Evolutionary conservation across 768 basidiomycete genomes (phyloP).

Genomic region (Mycena kentingensis): DNA sequence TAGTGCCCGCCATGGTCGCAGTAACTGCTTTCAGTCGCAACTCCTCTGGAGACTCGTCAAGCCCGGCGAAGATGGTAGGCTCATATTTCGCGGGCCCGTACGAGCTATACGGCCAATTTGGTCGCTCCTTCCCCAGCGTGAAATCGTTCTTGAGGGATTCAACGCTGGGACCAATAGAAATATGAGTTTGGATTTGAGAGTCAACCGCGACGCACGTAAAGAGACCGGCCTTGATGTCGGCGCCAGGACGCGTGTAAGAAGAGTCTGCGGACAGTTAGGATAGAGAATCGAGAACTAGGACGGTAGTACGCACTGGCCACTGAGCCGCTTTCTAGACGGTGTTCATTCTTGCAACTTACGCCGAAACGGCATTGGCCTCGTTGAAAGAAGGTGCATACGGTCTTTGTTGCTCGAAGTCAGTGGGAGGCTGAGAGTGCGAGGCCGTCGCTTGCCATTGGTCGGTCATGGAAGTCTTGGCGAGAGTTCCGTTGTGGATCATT

Average conservation of each 20-base stretch:
- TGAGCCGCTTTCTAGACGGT: conserved; percentile 1
- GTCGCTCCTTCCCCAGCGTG: conserved; percentile 60
- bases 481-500: too few relatives aligned
- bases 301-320: conserved; percentile 1
- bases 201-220: conserved; percentile 14
- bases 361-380: conserved; percentile 17
- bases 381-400: conserved; percentile 9
- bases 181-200: background rate
- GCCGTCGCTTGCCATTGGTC: background rate
- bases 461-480: too few relatives aligned
- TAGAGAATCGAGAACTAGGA: background rate
- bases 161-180: conserved; percentile 39
- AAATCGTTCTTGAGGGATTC: conserved; percentile 70
- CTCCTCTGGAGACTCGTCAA: conserved; percentile 82
- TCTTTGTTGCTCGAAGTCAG: background rate
- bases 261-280: conserved; percentile 7
- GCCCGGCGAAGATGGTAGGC: conserved; percentile 58
- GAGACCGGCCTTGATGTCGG: conserved; percentile 9
- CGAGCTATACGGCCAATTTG: conserved; percentile 76
- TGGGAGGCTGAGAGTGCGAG: too few relatives aligned
- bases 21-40: conserved; percentile 64
- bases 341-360: conserved; percentile 15
- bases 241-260: conserved; percentile 20
- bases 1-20: conserved; percentile 55
- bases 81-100: conserved; percentile 80